phyloP scores from a whole-genome alignment of 2,329 filamentous ascomycete species.

The Cercospora canescens region DNA sequence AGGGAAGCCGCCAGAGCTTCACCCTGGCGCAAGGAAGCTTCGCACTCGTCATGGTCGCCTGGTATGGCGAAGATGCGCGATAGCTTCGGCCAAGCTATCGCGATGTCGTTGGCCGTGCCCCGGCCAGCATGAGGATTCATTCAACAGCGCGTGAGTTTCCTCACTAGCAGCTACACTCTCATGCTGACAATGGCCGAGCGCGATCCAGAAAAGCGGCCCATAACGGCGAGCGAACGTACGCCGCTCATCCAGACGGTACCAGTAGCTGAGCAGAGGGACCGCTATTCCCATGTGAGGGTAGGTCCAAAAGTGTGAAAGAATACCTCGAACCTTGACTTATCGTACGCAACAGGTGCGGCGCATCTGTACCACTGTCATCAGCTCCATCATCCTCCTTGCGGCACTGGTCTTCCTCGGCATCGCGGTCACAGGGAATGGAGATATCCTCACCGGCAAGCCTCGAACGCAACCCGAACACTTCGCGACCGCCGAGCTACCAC shows the following conservation, averaged over 20 bases:
- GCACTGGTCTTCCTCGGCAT: slow-evolving; percentile 41
- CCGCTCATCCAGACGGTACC: slow-evolving; percentile 67
- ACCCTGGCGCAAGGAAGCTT: neutral
- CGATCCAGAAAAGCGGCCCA: slow-evolving; percentile 21
- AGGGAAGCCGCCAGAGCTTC: slow-evolving; percentile 2
- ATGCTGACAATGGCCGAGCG: slow-evolving; percentile 24
- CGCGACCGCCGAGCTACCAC: slow-evolving; percentile 32
- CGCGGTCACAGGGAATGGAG: slow-evolving; percentile 36
- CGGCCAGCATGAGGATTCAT: slow-evolving; percentile 10
- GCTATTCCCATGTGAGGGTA: slow-evolving; percentile 49
- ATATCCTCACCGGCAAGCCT: slow-evolving; percentile 35
- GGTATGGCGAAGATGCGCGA: slow-evolving; percentile 20
- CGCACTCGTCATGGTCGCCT: slow-evolving; percentile 15
- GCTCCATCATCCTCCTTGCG: slow-evolving; percentile 38
- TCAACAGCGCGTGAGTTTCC: slow-evolving; percentile 3
- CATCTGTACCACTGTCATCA: slow-evolving; percentile 62
- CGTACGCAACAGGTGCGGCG: slow-evolving; percentile 51
- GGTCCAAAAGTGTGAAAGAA: neutral
- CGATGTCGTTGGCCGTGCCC: slow-evolving; percentile 14
- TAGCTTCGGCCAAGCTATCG: slow-evolving; percentile 25
- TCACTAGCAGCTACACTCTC: neutral
- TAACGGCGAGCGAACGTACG: slow-evolving; percentile 59
- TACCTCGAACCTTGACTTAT: neutral
- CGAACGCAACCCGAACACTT: slow-evolving; percentile 24
- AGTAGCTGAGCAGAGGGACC: slow-evolving; percentile 53